phyloP scores from a whole-genome alignment of 345 rosid species.

The Ceriops decandra region DNA sequence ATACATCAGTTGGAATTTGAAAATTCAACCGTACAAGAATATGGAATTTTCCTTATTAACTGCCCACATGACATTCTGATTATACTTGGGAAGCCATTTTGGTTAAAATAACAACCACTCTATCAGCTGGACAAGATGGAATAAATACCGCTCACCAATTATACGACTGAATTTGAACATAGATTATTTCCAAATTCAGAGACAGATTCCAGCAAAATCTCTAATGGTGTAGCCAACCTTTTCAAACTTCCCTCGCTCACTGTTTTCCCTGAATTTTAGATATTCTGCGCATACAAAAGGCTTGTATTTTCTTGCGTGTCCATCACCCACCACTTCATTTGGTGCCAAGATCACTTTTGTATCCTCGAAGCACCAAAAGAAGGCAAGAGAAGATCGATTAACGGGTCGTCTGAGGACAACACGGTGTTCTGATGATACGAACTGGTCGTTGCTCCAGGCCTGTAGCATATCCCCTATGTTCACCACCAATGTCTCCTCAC shows the following conservation, averaged over 20 bases:
- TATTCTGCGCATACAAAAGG: conserved; percentile 42
- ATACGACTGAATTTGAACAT: background rate
- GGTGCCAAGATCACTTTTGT: conserved; percentile 34
- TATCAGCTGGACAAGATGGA: too few relatives aligned
- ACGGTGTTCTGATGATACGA: conserved; percentile 37
- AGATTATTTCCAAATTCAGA: conserved; percentile 1
- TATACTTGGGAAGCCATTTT: too few relatives aligned
- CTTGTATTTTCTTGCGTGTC: conserved; percentile 16
- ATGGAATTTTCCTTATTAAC: too few relatives aligned
- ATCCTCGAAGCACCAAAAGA: conserved; percentile 46
- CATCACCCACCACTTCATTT: conserved; percentile 31
- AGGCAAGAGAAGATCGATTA: conserved; percentile 33
- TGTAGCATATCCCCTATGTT: conserved; percentile 45
- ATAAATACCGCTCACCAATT: too few relatives aligned
- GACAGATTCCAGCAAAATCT: conserved; percentile 35
- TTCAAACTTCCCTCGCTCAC: conserved; percentile 38
- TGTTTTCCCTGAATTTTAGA: conserved; percentile 35
- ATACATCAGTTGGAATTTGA: too few relatives aligned
- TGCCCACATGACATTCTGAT: too few relatives aligned
- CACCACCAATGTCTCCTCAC: conserved; percentile 34
- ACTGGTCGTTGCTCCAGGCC: conserved; percentile 44
- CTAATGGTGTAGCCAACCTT: conserved; percentile 43
- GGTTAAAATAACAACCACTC: too few relatives aligned
- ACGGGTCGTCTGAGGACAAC: conserved; percentile 27
- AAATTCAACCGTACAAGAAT: too few relatives aligned